Percentiles rank a stretch among this genome's conserved stretches.
These are phyloP conservation scores for Calocybe cyanea DNA, from an alignment of 768 basidiomycete species.

Conservation along the genomic window DNA sequence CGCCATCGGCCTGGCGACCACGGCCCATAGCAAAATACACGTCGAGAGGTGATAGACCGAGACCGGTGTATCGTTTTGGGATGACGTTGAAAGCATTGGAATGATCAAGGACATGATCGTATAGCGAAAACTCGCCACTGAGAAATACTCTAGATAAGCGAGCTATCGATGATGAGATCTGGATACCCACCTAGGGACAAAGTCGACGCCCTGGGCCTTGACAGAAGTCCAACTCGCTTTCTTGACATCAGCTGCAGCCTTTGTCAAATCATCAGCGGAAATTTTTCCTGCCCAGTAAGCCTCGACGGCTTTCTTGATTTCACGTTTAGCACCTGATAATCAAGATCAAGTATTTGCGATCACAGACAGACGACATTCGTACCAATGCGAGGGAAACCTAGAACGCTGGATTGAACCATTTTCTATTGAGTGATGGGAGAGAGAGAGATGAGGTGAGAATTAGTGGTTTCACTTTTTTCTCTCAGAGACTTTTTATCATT, in stretches of 20 bases:
- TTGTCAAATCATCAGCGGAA: conserved; percentile 82
- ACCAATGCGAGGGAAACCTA: conserved; percentile 94
- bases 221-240: conserved; percentile 85
- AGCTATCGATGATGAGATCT: conserved; percentile 14
- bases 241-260: conserved; percentile 82
- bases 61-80: conserved; percentile 88
- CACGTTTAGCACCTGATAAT: conserved; percentile 78
- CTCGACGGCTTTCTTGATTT: conserved; percentile 97
- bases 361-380: conserved; percentile 13
- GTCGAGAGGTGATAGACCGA: conserved; percentile 85
- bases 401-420: conserved; percentile 82
- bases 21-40: conserved; percentile 99
- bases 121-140: conserved; percentile 97
- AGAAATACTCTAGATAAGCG: conserved; percentile 14
- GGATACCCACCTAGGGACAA: conserved; percentile 77
- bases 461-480: conserved; percentile 15
- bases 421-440: conserved; percentile 20
- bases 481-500: conserved; percentile 27
- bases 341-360: neutral
- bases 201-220: conserved; percentile 83
- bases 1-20: conserved; percentile 90
- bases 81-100: conserved; percentile 95
- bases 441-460: conserved; percentile 27
- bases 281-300: conserved; percentile 96
- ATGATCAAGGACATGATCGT: conserved; percentile 98